A percentile compares a stretch with the other conserved stretches of the same genome.
Evolutionary conservation across 805 yeast species (phyloP).

Genomic region (Jamesozyma lodderae): DNA sequence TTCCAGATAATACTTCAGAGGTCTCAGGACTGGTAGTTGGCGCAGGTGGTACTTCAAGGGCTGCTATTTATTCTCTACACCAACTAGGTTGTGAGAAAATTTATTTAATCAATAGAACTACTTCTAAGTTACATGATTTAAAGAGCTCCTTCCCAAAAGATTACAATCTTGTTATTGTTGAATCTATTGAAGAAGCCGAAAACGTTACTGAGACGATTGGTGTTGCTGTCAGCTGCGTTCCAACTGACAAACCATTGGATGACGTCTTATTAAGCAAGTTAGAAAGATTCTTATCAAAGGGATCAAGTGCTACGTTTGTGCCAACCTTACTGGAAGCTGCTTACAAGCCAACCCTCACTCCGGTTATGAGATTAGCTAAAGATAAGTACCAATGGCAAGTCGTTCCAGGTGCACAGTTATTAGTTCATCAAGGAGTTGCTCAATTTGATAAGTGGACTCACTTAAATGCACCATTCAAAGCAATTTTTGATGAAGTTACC

Average conservation of each 20-base stretch:
- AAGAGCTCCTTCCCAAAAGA: conserved; percentile 50
- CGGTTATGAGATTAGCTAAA: conserved; percentile 70
- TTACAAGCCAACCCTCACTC: conserved; percentile 82
- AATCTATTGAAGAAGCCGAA: conserved; percentile 38
- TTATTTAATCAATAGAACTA: conserved; percentile 74
- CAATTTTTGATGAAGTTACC: conserved; percentile 53
- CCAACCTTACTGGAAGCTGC: conserved; percentile 83
- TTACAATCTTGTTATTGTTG: conserved; percentile 51
- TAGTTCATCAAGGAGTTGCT: conserved; percentile 85
- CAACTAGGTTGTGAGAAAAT: conserved; percentile 69
- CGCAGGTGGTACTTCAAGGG: conserved; percentile 96
- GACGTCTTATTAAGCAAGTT: conserved; percentile 38
- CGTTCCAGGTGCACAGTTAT: conserved; percentile 86
- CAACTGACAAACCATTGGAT: conserved; percentile 70
- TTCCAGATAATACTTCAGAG: conserved; percentile 34
- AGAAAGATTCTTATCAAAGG: conserved; percentile 38
- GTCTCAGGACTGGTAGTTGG: conserved; percentile 76
- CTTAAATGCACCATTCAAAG: conserved; percentile 50
- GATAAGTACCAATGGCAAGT: conserved; percentile 62
- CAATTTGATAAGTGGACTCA: conserved; percentile 79
- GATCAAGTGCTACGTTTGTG: conserved; percentile 32
- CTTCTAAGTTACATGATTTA: conserved; percentile 51
- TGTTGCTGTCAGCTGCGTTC: conserved; percentile 70
- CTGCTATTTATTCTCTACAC: conserved; percentile 82
- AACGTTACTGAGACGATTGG: conserved; percentile 37